phyloP scores from a whole-genome alignment of 371 early-diverging fungal species.

The Mortierella sp. region DNA sequence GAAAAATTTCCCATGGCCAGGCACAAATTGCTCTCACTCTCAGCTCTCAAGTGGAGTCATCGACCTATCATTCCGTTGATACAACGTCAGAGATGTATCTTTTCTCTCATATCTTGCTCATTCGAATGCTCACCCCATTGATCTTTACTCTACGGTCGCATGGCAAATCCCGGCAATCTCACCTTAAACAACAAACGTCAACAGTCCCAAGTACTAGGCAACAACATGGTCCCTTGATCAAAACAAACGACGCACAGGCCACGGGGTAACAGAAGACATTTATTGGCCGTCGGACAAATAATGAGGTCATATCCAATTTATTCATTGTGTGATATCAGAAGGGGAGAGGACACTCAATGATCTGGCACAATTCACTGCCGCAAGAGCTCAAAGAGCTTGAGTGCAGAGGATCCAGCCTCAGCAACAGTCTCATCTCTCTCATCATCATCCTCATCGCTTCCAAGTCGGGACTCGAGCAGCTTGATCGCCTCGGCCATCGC shows the following conservation, averaged over 20 bases:
- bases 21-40: neutral
- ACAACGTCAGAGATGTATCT: neutral
- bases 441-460: constrained; percentile 15
- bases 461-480: constrained; percentile 34
- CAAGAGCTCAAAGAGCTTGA: constrained; percentile 51
- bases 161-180: neutral
- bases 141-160: too few species aligned
- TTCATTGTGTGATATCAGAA: neutral
- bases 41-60: neutral
- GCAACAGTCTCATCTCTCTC: constrained; percentile 48
- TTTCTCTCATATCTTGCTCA: too few species aligned
- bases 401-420: constrained; percentile 46
- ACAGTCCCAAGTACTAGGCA: neutral
- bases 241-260: constrained; percentile 8
- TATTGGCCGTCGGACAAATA: neutral
- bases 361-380: neutral
- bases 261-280: neutral
- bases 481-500: constrained; percentile 57
- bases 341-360: neutral
- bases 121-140: too few species aligned
- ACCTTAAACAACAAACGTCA: neutral
- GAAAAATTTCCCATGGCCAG: neutral
- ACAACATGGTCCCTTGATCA: neutral
- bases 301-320: constrained; percentile 4
- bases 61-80: neutral